Percentiles rank a stretch among this genome's conserved stretches.
Conservation (phyloP, 2,329 filamentous ascomycete species). For the Aureobasidium zeae region DNA sequence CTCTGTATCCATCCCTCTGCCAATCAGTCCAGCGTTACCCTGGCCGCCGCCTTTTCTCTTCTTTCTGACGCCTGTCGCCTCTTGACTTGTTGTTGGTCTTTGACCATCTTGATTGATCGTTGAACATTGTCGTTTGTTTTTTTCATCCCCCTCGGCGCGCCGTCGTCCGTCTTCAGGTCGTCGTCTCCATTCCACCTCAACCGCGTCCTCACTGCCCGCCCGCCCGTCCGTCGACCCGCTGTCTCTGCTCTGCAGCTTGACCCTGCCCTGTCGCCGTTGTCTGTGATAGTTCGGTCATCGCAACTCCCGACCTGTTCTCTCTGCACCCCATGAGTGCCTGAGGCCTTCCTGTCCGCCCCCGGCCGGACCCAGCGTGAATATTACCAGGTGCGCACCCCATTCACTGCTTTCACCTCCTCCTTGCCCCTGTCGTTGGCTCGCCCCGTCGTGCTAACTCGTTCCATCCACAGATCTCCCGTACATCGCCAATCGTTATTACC, state of each 20-base stretch:
- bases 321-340: constrained; percentile 12
- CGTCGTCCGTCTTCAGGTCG: constrained; percentile 3
- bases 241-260: neutral
- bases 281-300: neutral
- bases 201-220: constrained; percentile 3
- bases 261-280: constrained; percentile 3
- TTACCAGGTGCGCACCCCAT: constrained; percentile 5
- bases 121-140: neutral
- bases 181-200: constrained; percentile 1
- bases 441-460: no score
- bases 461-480: no score
- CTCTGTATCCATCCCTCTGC: constrained; percentile 4
- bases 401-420: constrained; percentile 4
- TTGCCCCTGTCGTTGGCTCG: neutral
- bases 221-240: neutral
- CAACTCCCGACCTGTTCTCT: neutral
- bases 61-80: constrained; percentile 4
- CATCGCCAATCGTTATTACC: constrained; percentile 14
- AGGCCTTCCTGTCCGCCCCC: constrained; percentile 12
- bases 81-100: constrained; percentile 9
- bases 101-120: constrained; percentile 12
- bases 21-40: neutral
- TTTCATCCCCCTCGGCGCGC: no score
- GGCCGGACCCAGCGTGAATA: no score
- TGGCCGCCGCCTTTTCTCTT: constrained; percentile 14